Conservation (phyloP, 2,329 filamentous ascomycete species). For the Neonectria neomacrospora region DNA sequence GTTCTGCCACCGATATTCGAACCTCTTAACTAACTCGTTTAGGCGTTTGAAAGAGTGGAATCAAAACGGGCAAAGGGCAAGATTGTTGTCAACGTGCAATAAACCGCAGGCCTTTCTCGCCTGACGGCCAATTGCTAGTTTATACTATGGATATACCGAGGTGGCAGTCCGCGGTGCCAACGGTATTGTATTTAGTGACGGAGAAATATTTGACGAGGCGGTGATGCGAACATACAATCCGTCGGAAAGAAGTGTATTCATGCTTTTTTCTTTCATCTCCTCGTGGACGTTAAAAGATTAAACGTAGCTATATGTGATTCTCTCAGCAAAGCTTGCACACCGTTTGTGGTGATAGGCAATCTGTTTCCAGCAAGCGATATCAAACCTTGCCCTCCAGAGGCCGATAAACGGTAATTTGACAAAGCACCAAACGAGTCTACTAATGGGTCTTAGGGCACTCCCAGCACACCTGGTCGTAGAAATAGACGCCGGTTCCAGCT, state of each 20-base stretch:
- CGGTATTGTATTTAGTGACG: conserved; percentile 36
- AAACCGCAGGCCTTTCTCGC: too few relatives aligned
- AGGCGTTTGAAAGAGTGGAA: neutral
- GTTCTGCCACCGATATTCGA: too few relatives aligned
- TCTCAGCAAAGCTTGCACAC: too few relatives aligned
- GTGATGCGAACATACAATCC: conserved; percentile 33
- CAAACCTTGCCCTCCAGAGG: neutral
- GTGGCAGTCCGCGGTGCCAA: conserved; percentile 40
- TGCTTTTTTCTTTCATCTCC: too few relatives aligned
- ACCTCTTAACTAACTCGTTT: neutral
- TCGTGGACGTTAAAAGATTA: too few relatives aligned
- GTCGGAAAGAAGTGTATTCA: too few relatives aligned
- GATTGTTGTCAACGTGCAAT: neutral
- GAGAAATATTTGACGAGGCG: conserved; percentile 22
- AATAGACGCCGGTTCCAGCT: neutral
- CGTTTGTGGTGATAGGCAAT: too few relatives aligned
- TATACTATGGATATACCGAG: conserved; percentile 35
- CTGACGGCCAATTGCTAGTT: too few relatives aligned
- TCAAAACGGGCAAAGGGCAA: neutral
- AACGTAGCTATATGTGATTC: too few relatives aligned
- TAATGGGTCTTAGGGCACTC: neutral
- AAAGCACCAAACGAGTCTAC: neutral
- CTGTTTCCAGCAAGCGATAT: too few relatives aligned
- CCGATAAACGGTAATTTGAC: neutral
- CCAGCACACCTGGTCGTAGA: neutral